Evolutionary conservation across 345 rosid genomes (phyloP).

Genomic region (Clarkia xantiana): DNA sequence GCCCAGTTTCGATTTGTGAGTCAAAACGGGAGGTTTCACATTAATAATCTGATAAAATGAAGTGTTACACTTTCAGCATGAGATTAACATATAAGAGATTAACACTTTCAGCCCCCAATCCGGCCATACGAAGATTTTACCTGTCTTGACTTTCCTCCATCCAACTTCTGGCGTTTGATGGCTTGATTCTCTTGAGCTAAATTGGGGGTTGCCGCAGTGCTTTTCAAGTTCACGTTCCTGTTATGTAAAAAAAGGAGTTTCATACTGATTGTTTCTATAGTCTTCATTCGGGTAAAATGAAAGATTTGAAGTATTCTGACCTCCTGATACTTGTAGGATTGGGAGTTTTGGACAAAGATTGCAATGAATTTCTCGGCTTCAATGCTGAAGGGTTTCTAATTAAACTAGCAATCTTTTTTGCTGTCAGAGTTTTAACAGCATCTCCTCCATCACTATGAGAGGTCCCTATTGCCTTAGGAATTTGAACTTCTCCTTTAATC

Average conservation of each 20-base stretch:
- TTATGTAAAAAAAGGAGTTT: not conserved
- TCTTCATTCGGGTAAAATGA: not conserved
- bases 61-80: no score
- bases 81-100: not conserved
- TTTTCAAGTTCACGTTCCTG: slow-evolving; percentile 28
- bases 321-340: slow-evolving; percentile 25
- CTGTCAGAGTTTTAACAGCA: slow-evolving; percentile 38
- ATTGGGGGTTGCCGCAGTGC: slow-evolving; percentile 26
- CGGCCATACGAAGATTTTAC: slow-evolving; percentile 14
- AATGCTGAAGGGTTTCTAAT: slow-evolving; percentile 43
- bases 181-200: slow-evolving; percentile 87
- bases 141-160: slow-evolving; percentile 83
- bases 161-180: slow-evolving; percentile 89
- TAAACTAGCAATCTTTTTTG: slow-evolving; percentile 43
- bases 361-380: slow-evolving; percentile 32
- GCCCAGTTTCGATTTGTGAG: slow-evolving; percentile 74
- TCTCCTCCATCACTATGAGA: slow-evolving; percentile 9
- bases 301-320: slow-evolving; percentile 13
- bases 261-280: not conserved
- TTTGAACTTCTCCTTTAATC: slow-evolving; percentile 10
- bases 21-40: slow-evolving; percentile 51
- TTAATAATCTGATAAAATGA: slow-evolving; percentile 51
- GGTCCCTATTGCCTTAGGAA: slow-evolving; percentile 8
- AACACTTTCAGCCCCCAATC: no score
- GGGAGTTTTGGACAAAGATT: slow-evolving; percentile 34